Base-by-base conservation (phyloP, 768 basidiomycete genomes). In the Calocybe cyanea region DNA sequence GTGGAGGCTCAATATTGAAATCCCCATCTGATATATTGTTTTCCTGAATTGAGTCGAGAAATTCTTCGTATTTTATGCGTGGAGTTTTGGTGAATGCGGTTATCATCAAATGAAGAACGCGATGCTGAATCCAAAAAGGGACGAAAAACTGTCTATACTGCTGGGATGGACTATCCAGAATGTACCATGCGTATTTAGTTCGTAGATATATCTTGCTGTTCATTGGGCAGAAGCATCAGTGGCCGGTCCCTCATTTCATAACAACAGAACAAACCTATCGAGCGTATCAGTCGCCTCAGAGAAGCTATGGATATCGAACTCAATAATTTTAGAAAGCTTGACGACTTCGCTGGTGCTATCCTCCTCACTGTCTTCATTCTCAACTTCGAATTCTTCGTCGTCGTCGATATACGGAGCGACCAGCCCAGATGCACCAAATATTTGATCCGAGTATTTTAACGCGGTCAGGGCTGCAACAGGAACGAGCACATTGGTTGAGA, bases 161-260 rank as follows among this genome's bases (percentile, higher is more conserved):
- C 1, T 41, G 36, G 0, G 77, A 71, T 0, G 85, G 82, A 1
- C 50, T 48, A 9, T 72, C 69, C 2, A 88, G 68, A 44, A 87
- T 82, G 50, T 88, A 88, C 85, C 85, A 88, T 0, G 85, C 83
- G 59, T 63, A 59, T 35, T 67, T 36, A 0, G 86, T 87, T 36
- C 75, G 71, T 21, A 88, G 61, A 49, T 82, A 87, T 2, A 87
- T 73, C 48, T 80, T 78, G 18, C 85, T 87, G 41, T 36, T 38
- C 13, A 23, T 38, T 28, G 33, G 25, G 40, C 19, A 39, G 25
- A 41, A 1, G 7, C n/a, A 60, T 53, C 64, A 53, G 44, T 24
- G 3, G 17, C 37, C 4, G 24, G 14, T 9, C 11, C 19, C 2
- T 38, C 33, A 15, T 36, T 31, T 6, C 17, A 31, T 41, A 18